A percentile compares a stretch with the other conserved stretches of the same genome.
Evolutionary conservation across 345 rosid species (phyloP).

Genomic region (Geranium brycei): DNA sequence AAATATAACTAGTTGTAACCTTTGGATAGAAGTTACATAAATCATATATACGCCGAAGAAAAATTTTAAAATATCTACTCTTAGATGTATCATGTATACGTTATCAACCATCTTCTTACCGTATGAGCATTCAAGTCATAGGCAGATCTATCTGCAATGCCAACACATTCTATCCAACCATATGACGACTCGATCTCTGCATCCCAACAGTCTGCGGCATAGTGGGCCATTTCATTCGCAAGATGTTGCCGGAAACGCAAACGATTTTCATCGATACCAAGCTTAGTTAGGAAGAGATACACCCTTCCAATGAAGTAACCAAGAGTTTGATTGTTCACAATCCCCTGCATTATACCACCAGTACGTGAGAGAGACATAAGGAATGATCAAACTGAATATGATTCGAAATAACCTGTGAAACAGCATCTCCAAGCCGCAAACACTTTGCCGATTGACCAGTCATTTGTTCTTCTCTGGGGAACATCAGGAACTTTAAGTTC

Average conservation of each 20-base stretch:
- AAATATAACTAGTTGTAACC: too few species aligned
- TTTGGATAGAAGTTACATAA: too few species aligned
- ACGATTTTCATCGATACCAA: slow-evolving; percentile 70
- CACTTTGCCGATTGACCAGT: slow-evolving; percentile 66
- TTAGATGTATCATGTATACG: too few species aligned
- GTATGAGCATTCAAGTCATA: slow-evolving; percentile 77
- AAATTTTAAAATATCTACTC: neutral
- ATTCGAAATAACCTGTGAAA: slow-evolving; percentile 42
- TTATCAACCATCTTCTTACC: slow-evolving; percentile 21
- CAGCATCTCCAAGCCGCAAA: slow-evolving; percentile 60
- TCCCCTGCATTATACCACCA: slow-evolving; percentile 38
- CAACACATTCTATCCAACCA: slow-evolving; percentile 98
- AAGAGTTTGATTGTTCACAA: slow-evolving; percentile 84
- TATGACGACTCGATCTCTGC: slow-evolving; percentile 91
- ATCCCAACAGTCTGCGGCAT: slow-evolving; percentile 99
- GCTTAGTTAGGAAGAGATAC: slow-evolving; percentile 62
- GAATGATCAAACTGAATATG: neutral
- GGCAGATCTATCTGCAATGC: slow-evolving; percentile 96
- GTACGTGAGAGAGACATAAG: neutral
- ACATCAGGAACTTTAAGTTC: slow-evolving; percentile 69
- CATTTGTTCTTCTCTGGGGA: slow-evolving; percentile 80
- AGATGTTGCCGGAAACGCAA: slow-evolving; percentile 90
- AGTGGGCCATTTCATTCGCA: slow-evolving; percentile 98
- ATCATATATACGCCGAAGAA: neutral
- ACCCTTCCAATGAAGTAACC: slow-evolving; percentile 96